phyloP scores from a whole-genome alignment of 2,329 filamentous ascomycete genomes.

The Chrysoporthe cubensis region DNA sequence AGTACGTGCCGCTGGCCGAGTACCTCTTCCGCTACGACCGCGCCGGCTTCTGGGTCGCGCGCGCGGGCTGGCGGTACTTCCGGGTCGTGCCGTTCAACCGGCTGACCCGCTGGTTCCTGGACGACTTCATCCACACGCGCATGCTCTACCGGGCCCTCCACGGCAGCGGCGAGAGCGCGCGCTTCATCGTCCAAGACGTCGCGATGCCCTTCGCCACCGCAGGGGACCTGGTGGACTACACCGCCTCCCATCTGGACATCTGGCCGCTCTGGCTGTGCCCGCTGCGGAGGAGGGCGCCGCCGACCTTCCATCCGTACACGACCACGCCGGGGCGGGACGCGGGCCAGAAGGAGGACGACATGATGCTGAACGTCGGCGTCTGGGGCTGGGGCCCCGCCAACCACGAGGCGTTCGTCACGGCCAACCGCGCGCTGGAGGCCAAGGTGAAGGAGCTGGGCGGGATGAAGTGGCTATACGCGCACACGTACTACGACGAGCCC shows the following conservation, averaged over 20 bases:
- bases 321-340: slow-evolving; percentile 33
- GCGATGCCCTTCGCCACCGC: slow-evolving; percentile 58
- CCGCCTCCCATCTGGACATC: slow-evolving; percentile 52
- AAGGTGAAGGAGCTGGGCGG: slow-evolving; percentile 72
- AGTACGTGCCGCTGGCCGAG: slow-evolving; percentile 70
- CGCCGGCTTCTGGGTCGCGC: slow-evolving; percentile 75
- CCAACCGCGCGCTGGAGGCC: slow-evolving; percentile 73
- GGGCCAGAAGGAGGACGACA: slow-evolving; percentile 35
- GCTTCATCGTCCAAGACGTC: slow-evolving; percentile 72
- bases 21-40: slow-evolving; percentile 80
- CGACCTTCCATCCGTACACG: slow-evolving; percentile 61
- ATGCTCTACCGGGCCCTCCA: slow-evolving; percentile 76
- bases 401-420: slow-evolving; percentile 62
- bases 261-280: slow-evolving; percentile 66
- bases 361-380: slow-evolving; percentile 68
- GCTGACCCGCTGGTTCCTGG: slow-evolving; percentile 68
- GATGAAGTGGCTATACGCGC: slow-evolving; percentile 86
- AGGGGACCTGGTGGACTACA: slow-evolving; percentile 60
- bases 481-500: slow-evolving; percentile 77
- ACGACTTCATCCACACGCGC: slow-evolving; percentile 74
- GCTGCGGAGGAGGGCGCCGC: slow-evolving; percentile 50
- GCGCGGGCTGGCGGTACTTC: slow-evolving; percentile 70
- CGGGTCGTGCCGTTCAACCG: slow-evolving; percentile 65
- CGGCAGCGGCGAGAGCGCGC: slow-evolving; percentile 65
- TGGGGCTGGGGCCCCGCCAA: slow-evolving; percentile 76